Percentiles rank a stretch among this genome's conserved stretches.
These are phyloP conservation scores for Stephania cephalantha DNA, from an alignment of 164 flowering plant species.

Conservation along the genomic window DNA sequence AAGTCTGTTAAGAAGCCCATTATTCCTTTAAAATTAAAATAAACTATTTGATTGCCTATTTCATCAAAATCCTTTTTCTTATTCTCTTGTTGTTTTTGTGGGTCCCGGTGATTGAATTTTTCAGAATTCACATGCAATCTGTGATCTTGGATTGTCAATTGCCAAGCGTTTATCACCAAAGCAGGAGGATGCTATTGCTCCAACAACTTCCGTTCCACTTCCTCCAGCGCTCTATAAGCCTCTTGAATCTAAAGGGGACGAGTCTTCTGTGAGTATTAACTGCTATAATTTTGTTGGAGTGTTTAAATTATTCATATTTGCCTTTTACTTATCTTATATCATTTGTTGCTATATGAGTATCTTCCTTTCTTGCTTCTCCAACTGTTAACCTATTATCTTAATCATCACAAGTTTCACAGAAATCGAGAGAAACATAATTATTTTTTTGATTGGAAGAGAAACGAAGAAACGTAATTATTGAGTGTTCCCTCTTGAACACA, in stretches of 20 bases:
- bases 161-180: conserved; percentile 51
- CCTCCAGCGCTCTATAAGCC: conserved; percentile 59
- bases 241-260: conserved; percentile 39
- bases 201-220: conserved; percentile 32
- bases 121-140: conserved; percentile 80
- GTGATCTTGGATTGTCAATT: conserved; percentile 78
- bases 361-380: not conserved
- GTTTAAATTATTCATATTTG: not conserved
- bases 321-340: not conserved
- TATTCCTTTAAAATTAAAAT: no score
- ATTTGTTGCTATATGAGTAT: not conserved
- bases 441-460: no score
- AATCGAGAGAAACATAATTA: no score
- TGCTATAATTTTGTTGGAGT: not conserved
- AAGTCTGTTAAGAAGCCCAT: no score
- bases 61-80: not conserved
- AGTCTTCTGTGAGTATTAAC: conserved; percentile 31
- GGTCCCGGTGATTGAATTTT: conserved; percentile 13
- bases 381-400: not conserved
- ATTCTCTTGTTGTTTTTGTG: not conserved
- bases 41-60: not conserved
- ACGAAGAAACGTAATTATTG: no score
- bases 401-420: not conserved
- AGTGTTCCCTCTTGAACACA: no score
- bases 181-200: conserved; percentile 35